These are phyloP conservation scores for Naganishia sp. DNA, from an alignment of 1,284 basidiomycete species.

Conservation along the genomic window DNA sequence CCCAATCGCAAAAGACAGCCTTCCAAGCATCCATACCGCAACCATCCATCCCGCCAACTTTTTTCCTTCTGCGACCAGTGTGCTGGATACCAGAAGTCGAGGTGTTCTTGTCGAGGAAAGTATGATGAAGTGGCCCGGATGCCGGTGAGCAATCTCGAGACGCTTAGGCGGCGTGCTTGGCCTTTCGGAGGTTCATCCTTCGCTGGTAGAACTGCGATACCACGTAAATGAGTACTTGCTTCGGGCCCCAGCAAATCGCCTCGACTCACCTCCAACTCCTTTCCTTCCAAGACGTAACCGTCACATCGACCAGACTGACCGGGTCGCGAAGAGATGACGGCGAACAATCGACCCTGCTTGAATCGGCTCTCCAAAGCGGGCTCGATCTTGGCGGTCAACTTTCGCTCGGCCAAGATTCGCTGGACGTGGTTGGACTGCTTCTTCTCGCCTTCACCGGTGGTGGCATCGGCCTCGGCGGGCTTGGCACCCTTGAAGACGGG, in stretches of 20 bases:
- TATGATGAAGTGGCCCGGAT: too few species aligned
- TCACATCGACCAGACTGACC: constrained; percentile 92
- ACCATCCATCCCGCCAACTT: constrained; percentile 2
- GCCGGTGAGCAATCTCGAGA: constrained; percentile 7
- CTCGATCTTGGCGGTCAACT: constrained; percentile 92
- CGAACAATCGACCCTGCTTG: constrained; percentile 62
- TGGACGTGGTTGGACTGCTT: constrained; percentile 87
- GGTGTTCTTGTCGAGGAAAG: not conserved
- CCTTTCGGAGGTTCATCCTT: constrained; percentile 87
- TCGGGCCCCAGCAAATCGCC: not conserved
- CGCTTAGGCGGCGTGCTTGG: constrained; percentile 70
- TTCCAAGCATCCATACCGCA: constrained; percentile 2
- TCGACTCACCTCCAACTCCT: constrained; percentile 82
- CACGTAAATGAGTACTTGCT: constrained; percentile 1
- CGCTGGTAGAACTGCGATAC: constrained; percentile 75
- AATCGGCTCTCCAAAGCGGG: constrained; percentile 68
- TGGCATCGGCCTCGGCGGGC: constrained; percentile 54
- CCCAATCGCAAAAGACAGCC: constrained; percentile 9
- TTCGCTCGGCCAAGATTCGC: constrained; percentile 80
- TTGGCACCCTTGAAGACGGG: constrained; percentile 79
- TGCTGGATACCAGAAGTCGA: constrained; percentile 3
- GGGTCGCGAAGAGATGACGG: constrained; percentile 83
- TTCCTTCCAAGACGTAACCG: constrained; percentile 93
- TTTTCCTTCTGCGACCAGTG: constrained; percentile 20
- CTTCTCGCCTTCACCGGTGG: constrained; percentile 62